phyloP scores from a whole-genome alignment of 371 early-diverging fungal species.

The Umbelopsis sp. region DNA sequence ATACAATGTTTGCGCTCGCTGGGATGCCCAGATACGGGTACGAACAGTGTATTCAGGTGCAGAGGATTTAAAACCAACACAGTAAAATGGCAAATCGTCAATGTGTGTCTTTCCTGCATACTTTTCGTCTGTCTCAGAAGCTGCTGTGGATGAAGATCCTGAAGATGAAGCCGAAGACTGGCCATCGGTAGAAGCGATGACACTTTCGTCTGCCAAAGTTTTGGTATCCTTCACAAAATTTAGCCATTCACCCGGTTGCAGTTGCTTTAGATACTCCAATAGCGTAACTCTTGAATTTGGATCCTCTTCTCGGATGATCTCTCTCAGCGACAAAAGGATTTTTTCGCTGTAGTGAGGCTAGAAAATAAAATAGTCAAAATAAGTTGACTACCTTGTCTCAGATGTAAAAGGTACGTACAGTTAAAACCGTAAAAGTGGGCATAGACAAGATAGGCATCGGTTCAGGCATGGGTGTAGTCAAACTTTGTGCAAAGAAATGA shows the following conservation, averaged over 20 bases:
- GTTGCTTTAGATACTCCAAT: slow-evolving; percentile 83
- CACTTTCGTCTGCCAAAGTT: slow-evolving; percentile 72
- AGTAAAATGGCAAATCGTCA: slow-evolving; percentile 81
- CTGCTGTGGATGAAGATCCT: background rate
- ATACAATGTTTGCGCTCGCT: slow-evolving; percentile 86
- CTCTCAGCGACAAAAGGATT: slow-evolving; percentile 79
- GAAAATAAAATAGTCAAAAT: background rate
- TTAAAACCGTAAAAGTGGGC: slow-evolving; percentile 88
- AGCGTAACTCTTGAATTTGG: slow-evolving; percentile 78
- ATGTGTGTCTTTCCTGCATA: slow-evolving; percentile 56
- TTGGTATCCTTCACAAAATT: slow-evolving; percentile 90
- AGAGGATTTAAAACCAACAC: slow-evolving; percentile 82
- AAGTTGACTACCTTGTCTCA: no score
- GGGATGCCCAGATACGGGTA: slow-evolving; percentile 89
- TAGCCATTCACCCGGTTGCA: slow-evolving; percentile 86
- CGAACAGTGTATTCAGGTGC: slow-evolving; percentile 83
- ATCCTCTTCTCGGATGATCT: slow-evolving; percentile 86
- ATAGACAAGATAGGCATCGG: slow-evolving; percentile 82
- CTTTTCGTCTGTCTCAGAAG: slow-evolving; percentile 30
- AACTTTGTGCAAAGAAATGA: slow-evolving; percentile 85
- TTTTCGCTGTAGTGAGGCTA: slow-evolving; percentile 87
- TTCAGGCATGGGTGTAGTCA: slow-evolving; percentile 84
- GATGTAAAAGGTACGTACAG: slow-evolving; percentile 23
- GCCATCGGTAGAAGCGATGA: slow-evolving; percentile 25
- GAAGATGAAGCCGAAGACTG: slow-evolving; percentile 13